These are phyloP conservation scores for Trichoderma atroviride DNA, from an alignment of 2,329 filamentous ascomycete genomes.

Conservation along the genomic window DNA sequence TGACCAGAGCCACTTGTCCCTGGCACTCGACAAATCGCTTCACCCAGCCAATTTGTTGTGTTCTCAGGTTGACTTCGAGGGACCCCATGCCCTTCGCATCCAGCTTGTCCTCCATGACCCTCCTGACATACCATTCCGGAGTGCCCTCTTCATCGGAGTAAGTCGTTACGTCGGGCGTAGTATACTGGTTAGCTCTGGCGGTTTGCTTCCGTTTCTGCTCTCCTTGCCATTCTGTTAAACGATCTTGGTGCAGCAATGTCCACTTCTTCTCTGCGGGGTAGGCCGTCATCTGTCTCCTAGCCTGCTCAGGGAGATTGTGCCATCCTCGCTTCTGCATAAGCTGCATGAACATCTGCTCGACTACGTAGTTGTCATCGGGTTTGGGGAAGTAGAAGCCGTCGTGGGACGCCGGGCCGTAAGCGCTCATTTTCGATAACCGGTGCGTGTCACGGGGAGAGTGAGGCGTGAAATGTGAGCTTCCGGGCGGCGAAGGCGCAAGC, in stretches of 20 bases:
- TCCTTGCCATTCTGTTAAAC: constrained; percentile 88
- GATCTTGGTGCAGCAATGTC: constrained; percentile 95
- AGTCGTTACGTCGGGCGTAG: constrained; percentile 69
- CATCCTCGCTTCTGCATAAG: constrained; percentile 98
- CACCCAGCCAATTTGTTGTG: constrained; percentile 97
- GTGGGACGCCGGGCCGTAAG: constrained; percentile 40
- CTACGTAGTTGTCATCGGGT: constrained; percentile 77
- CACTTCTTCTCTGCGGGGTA: constrained; percentile 96
- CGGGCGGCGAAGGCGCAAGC: constrained; percentile 35
- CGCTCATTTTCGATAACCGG: constrained; percentile 57
- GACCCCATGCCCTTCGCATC: constrained; percentile 89
- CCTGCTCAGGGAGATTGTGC: constrained; percentile 95
- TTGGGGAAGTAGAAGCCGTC: constrained; percentile 67
- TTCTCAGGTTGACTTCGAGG: constrained; percentile 90
- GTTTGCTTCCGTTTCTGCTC: constrained; percentile 86
- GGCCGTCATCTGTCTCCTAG: constrained; percentile 90
- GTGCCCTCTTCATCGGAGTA: constrained; percentile 92
- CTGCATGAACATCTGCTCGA: constrained; percentile 88
- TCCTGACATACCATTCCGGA: constrained; percentile 97
- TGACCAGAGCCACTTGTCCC: constrained; percentile 93
- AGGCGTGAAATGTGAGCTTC: constrained; percentile 46
- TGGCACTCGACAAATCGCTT: constrained; percentile 96
- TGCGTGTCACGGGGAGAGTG: constrained; percentile 58
- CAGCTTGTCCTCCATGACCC: constrained; percentile 93
- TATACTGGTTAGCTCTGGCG: constrained; percentile 70